These are phyloP conservation scores for Cladobotryum mycophilum DNA, from an alignment of 2,329 filamentous ascomycete species.

Conservation along the genomic window DNA sequence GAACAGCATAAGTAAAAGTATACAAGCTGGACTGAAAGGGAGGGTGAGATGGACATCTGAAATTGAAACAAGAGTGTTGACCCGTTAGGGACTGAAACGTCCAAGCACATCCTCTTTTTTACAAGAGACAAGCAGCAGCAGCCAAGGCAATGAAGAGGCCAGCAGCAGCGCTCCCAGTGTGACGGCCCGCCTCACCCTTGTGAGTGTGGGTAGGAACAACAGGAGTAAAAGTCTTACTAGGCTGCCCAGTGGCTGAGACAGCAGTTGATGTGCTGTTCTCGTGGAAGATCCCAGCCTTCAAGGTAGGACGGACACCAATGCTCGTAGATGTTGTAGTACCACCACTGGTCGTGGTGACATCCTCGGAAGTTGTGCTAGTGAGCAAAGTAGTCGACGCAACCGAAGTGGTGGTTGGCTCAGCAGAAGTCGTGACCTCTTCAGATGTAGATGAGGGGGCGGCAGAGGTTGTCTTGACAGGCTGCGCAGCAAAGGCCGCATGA, in stretches of 20 bases:
- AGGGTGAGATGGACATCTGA: background rate
- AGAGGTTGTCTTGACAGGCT: constrained; percentile 7
- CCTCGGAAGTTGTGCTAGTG: background rate
- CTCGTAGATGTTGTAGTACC: constrained; percentile 5
- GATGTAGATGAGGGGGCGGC: background rate
- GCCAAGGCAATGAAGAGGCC: constrained; percentile 51
- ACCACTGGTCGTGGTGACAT: constrained; percentile 8
- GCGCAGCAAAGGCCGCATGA: constrained; percentile 6
- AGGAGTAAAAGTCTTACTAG: constrained; percentile 22
- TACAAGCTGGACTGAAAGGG: too few relatives aligned
- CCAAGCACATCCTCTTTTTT: constrained; percentile 12
- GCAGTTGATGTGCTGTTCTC: constrained; percentile 37
- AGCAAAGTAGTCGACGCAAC: background rate
- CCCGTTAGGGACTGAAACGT: background rate
- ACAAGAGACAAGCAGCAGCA: constrained; percentile 45
- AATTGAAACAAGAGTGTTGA: background rate
- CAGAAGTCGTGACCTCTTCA: too few relatives aligned
- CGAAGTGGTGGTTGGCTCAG: background rate
- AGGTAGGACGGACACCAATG: constrained; percentile 16
- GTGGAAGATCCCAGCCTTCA: constrained; percentile 45
- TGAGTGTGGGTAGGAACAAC: constrained; percentile 26
- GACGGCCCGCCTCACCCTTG: constrained; percentile 40
- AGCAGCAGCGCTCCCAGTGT: constrained; percentile 44
- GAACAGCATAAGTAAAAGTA: too few relatives aligned
- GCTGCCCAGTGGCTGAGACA: constrained; percentile 10